Evolutionary conservation across 2,329 filamentous ascomycete species (phyloP).

Genomic region (Sarocladium strictum): DNA sequence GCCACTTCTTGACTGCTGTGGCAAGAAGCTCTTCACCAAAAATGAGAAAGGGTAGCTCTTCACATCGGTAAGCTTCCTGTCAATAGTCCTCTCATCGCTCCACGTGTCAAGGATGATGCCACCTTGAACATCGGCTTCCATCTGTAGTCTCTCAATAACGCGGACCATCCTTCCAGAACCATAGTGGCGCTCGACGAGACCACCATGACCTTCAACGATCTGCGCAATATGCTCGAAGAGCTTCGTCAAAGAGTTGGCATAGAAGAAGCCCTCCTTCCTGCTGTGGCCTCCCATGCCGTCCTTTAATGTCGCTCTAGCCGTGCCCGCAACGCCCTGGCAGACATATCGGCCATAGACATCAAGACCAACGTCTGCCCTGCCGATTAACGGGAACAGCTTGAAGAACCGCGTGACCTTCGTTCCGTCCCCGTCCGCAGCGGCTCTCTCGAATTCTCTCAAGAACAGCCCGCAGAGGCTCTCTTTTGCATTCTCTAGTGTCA

Average conservation of each 20-base stretch:
- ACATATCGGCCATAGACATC: slow-evolving; percentile 96
- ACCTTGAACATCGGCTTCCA: slow-evolving; percentile 92
- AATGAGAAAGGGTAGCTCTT: slow-evolving; percentile 98
- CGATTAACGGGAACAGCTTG: slow-evolving; percentile 94
- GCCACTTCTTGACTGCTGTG: slow-evolving; percentile 57
- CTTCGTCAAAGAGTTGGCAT: slow-evolving; percentile 82
- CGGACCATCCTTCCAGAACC: slow-evolving; percentile 87
- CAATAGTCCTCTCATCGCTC: slow-evolving; percentile 81
- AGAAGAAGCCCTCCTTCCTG: slow-evolving; percentile 76
- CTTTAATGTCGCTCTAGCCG: slow-evolving; percentile 75
- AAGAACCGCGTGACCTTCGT: slow-evolving; percentile 92
- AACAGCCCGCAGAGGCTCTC: slow-evolving; percentile 89
- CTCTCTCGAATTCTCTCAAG: slow-evolving; percentile 89
- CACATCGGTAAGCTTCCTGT: slow-evolving; percentile 84
- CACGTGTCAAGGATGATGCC: slow-evolving; percentile 95
- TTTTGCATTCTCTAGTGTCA: slow-evolving; percentile 80
- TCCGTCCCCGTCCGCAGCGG: slow-evolving; percentile 79
- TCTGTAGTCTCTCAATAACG: slow-evolving; percentile 87
- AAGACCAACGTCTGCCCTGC: slow-evolving; percentile 77
- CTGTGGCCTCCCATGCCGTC: slow-evolving; percentile 46
- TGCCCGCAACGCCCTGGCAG: slow-evolving; percentile 84
- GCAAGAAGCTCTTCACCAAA: slow-evolving; percentile 86
- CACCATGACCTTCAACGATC: slow-evolving; percentile 88
- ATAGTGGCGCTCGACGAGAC: slow-evolving; percentile 89
- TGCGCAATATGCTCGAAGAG: slow-evolving; percentile 97